Evolutionary conservation across 1,139 yeast species (phyloP).

Genomic region (Hansenula anomala): DNA sequence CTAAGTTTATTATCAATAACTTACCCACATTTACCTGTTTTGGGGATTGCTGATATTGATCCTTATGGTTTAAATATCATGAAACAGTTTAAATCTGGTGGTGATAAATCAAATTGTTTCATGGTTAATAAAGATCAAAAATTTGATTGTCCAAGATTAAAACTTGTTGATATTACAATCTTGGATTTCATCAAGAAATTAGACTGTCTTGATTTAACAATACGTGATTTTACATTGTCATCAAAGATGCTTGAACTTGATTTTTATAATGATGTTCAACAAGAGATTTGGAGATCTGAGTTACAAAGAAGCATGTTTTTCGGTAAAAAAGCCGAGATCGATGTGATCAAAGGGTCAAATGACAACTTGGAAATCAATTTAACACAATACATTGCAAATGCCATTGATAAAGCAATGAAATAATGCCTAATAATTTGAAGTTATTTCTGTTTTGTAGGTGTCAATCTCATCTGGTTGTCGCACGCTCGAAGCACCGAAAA

Average conservation of each 20-base stretch:
- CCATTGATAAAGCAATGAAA: no score
- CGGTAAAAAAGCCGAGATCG: conserved; percentile 57
- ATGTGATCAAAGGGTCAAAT: conserved; percentile 21
- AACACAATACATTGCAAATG: no score
- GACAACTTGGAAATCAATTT: no score
- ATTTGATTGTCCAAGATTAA: conserved; percentile 8
- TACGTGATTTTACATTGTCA: conserved; percentile 34
- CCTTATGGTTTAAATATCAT: conserved; percentile 66
- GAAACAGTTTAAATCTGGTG: conserved; percentile 32
- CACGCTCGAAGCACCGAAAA: background rate
- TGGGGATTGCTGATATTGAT: conserved; percentile 54
- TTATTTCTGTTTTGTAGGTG: background rate
- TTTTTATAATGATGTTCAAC: conserved; percentile 17
- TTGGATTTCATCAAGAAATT: conserved; percentile 30
- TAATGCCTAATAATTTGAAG: no score
- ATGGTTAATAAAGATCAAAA: background rate
- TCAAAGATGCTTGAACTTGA: conserved; percentile 24
- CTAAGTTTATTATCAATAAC: conserved; percentile 43
- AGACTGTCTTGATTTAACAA: conserved; percentile 32
- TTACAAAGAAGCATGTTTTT: conserved; percentile 50
- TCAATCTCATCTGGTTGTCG: background rate
- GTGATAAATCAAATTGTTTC: conserved; percentile 6
- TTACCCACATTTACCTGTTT: conserved; percentile 45
- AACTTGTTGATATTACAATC: conserved; percentile 30
- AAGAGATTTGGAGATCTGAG: conserved; percentile 35